Percentiles rank a stretch among this genome's conserved stretches.
Evolutionary conservation across 441 rosid genomes (phyloP).

Genomic region (Francoa sonchifolia): DNA sequence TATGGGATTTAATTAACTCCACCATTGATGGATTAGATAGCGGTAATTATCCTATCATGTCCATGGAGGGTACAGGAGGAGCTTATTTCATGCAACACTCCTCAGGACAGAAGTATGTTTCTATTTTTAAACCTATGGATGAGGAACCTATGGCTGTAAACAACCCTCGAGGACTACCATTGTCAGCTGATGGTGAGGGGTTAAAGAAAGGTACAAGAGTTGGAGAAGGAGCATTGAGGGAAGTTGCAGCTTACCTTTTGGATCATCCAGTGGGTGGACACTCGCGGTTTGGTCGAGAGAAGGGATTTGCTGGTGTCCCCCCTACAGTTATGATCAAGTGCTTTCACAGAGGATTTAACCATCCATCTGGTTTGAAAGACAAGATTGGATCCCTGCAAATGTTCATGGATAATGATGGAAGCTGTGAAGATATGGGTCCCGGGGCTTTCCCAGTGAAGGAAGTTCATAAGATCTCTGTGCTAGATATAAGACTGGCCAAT

Average conservation of each 20-base stretch:
- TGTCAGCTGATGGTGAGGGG: slow-evolving; percentile 56
- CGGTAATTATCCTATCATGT: slow-evolving; percentile 47
- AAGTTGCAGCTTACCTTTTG: slow-evolving; percentile 72
- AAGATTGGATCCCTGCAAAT: slow-evolving; percentile 75
- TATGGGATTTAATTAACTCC: slow-evolving; percentile 37
- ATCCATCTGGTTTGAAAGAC: slow-evolving; percentile 24
- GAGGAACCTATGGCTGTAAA: slow-evolving; percentile 79
- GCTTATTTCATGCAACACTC: slow-evolving; percentile 68
- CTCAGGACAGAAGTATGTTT: slow-evolving; percentile 39
- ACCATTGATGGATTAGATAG: slow-evolving; percentile 41
- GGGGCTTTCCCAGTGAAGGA: slow-evolving; percentile 54
- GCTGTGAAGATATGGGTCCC: slow-evolving; percentile 85
- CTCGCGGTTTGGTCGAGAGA: slow-evolving; percentile 22
- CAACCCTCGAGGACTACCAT: slow-evolving; percentile 56
- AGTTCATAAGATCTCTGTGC: slow-evolving; percentile 63
- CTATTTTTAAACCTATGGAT: slow-evolving; percentile 76
- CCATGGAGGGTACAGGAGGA: slow-evolving; percentile 78
- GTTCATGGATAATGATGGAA: slow-evolving; percentile 52
- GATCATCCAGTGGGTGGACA: slow-evolving; percentile 54
- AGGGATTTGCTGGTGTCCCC: slow-evolving; percentile 71
- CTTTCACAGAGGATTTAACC: slow-evolving; percentile 48
- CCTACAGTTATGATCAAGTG: slow-evolving; percentile 55
- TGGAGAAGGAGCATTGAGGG: slow-evolving; percentile 76
- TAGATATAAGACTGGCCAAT: slow-evolving; percentile 72
- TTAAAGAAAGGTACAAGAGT: slow-evolving; percentile 81